Percentiles rank a stretch among this genome's conserved stretches.
These are phyloP conservation scores for Silene conica DNA, from an alignment of 148 eudicot species.

Conservation along the genomic window DNA sequence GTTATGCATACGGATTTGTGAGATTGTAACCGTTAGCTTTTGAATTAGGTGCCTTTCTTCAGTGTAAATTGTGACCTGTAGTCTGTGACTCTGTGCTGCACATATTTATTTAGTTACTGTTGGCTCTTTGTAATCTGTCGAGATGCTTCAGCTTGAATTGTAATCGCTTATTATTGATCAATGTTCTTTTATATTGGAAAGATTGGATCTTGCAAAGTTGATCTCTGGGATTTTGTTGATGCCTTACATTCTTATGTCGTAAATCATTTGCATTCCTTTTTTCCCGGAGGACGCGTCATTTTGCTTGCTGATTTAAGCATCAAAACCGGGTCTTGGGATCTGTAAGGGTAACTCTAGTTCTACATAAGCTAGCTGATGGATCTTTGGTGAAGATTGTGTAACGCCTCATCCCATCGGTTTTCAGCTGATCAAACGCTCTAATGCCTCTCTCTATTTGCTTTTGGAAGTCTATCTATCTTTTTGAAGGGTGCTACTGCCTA, in stretches of 20 bases:
- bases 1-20: slow-evolving; percentile 48
- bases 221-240: too few species aligned
- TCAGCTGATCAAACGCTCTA: background rate
- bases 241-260: background rate
- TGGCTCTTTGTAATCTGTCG: slow-evolving; percentile 24
- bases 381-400: slow-evolving; percentile 1
- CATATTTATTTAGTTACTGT: slow-evolving; percentile 35
- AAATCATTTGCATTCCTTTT: background rate
- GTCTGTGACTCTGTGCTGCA: slow-evolving; percentile 47
- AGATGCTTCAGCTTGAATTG: slow-evolving; percentile 21
- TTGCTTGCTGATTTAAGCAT: slow-evolving; percentile 1
- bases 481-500: background rate
- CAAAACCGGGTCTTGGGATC: background rate
- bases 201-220: slow-evolving; percentile 6
- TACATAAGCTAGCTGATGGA: background rate
- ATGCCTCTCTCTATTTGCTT: background rate
- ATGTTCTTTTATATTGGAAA: slow-evolving; percentile 11
- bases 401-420: background rate
- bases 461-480: background rate
- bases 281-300: background rate
- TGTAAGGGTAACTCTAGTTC: background rate
- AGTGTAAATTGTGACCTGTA: slow-evolving; percentile 43
- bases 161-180: slow-evolving; percentile 17
- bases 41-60: slow-evolving; percentile 32
- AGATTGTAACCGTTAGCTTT: slow-evolving; percentile 43